Base-by-base conservation (phyloP, 768 basidiomycete genomes). In the Punctularia strigosozonata region DNA sequence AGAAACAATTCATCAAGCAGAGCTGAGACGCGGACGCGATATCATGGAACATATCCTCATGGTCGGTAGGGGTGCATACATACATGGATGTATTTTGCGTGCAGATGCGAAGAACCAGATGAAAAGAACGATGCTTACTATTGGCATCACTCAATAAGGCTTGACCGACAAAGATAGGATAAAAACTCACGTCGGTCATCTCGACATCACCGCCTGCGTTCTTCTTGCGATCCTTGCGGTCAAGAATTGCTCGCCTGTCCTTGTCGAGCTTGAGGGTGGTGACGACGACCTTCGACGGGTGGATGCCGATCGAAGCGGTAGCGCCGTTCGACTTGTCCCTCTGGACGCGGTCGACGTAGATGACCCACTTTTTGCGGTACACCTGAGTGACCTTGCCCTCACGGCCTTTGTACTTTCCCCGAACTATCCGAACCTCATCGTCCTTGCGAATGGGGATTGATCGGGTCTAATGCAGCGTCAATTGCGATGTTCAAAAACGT, bases 361-460 rank as follows among this genome's bases (percentile, higher is more conserved):
- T 84, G 40, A 97, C 88, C 86, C 88, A 98, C 64, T 94, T 92
- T 80, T 94, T 94, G 62, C 92, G 85, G 75, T 92, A 94, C 48
- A 97, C 92, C 65, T 91, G 83, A 43, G 87, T 88, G 46, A 99
- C 80, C 69, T 97, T 97, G 55, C 94, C 94, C 73, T 99, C 94
- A 57, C 91, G 78, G 37, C 95, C 94, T 74, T 95, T 95, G 77
- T 95, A 91, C 63, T 94, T 92, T 41, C 94, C 94, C 48, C 94
- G 77, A 44, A 97, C 87, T 53, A 99, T 90, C 57, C 83, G 71
- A 48, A 98, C 94, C 66, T 98, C 94, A 61, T 99, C 94, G 53
- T 97, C 94, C 63, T 97, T 97, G 57, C 95, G 85, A 55, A 98
- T 77, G 40, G 95, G 90, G 44, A 97, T 66, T 42, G 92, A 88